These are phyloP conservation scores for Leptographium galeiforme DNA, from an alignment of 2,329 filamentous ascomycete species.

Conservation along the genomic window DNA sequence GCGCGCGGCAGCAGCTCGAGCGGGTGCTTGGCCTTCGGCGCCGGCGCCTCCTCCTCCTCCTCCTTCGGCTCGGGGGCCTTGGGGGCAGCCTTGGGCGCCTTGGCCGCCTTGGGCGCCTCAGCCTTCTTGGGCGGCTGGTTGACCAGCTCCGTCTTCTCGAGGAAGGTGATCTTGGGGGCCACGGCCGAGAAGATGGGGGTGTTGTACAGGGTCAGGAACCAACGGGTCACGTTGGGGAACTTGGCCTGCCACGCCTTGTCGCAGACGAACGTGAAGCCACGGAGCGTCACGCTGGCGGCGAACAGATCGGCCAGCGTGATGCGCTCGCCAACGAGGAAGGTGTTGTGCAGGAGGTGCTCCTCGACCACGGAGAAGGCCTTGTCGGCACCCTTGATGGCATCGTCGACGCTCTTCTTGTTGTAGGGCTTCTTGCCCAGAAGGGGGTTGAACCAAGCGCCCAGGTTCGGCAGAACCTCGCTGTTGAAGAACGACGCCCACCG, in stretches of 20 bases:
- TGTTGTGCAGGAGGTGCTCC: conserved; percentile 81
- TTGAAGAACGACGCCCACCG: conserved; percentile 98
- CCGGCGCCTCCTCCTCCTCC: conserved; percentile 33
- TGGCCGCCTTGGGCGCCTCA: conserved; percentile 24
- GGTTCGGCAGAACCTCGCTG: conserved; percentile 60
- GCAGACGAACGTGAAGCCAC: conserved; percentile 88
- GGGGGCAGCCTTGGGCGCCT: conserved; percentile 26
- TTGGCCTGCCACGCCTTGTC: conserved; percentile 76
- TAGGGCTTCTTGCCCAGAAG: conserved; percentile 71
- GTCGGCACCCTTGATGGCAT: conserved; percentile 53
- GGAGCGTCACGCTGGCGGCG: conserved; percentile 61
- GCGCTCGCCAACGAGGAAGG: conserved; percentile 94
- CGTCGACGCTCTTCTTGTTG: conserved; percentile 97
- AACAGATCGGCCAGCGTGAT: conserved; percentile 95
- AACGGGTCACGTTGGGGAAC: conserved; percentile 79
- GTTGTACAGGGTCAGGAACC: conserved; percentile 90
- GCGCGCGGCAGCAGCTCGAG: conserved; percentile 72
- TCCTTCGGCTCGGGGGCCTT: conserved; percentile 20
- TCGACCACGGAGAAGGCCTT: conserved; percentile 64
- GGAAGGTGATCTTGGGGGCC: conserved; percentile 59
- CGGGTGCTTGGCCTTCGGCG: conserved; percentile 92
- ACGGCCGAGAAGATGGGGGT: conserved; percentile 82
- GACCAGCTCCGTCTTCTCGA: conserved; percentile 66
- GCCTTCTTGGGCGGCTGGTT: conserved; percentile 62
- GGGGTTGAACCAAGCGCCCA: conserved; percentile 76